phyloP scores from a whole-genome alignment of 768 basidiomycete species.

The Aureoboletus auriporus region DNA sequence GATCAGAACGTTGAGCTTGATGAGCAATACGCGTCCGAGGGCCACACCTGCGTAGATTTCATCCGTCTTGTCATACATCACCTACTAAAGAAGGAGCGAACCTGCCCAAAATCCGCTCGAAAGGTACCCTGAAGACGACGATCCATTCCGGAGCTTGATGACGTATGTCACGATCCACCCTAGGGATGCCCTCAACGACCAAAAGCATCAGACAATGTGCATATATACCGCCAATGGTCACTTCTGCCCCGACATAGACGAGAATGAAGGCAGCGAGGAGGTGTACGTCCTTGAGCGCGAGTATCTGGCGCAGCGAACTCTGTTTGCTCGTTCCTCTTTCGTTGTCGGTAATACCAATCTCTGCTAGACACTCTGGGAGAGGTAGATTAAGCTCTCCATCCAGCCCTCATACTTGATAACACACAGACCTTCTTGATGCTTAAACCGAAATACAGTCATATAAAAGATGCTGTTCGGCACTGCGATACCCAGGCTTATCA shows the following conservation, averaged over 20 bases:
- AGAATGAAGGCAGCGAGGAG: conserved; percentile 59
- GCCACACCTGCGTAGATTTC: conserved; percentile 40
- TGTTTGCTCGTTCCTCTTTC: conserved; percentile 32
- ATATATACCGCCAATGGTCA: conserved; percentile 39
- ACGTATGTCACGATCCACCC: conserved; percentile 72
- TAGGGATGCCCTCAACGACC: conserved; percentile 16
- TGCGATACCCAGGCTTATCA: conserved; percentile 66
- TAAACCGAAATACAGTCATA: conserved; percentile 57
- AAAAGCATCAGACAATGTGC: not conserved
- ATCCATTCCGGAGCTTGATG: conserved; percentile 38
- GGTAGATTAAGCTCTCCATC: not conserved
- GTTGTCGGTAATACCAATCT: conserved; percentile 46
- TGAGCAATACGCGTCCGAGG: conserved; percentile 45
- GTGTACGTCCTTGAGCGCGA: conserved; percentile 52
- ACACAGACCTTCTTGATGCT: conserved; percentile 60
- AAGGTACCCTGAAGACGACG: conserved; percentile 43
- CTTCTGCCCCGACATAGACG: conserved; percentile 69
- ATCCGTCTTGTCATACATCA: not conserved
- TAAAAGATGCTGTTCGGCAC: conserved; percentile 51
- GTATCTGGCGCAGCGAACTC: conserved; percentile 47
- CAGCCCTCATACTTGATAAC: not conserved
- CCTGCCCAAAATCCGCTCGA: conserved; percentile 53
- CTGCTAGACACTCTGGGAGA: conserved; percentile 46
- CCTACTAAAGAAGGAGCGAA: conserved; percentile 13
- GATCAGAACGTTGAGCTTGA: conserved; percentile 50